These are phyloP conservation scores for Fraxinus ornus DNA, from an alignment of 305 asterid genomes.

Conservation along the genomic window DNA sequence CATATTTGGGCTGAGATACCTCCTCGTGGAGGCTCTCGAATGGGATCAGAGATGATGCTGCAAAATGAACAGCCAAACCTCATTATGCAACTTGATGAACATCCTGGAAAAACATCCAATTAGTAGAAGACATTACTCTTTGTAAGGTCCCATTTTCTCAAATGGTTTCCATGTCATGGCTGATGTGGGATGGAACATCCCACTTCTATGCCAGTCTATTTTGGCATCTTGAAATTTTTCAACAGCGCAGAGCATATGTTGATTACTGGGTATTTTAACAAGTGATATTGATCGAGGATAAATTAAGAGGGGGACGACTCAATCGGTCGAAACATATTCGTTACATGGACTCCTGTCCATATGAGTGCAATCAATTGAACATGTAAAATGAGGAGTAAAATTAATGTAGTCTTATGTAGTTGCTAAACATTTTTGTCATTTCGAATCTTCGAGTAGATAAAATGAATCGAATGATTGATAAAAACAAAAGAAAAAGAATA, in stretches of 20 bases:
- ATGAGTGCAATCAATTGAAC: not conserved
- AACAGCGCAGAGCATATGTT: not conserved
- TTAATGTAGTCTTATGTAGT: not conserved
- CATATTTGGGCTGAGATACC: not conserved
- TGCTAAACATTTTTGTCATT: not conserved
- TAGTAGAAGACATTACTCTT: not conserved
- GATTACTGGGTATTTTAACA: not conserved
- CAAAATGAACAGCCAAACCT: not conserved
- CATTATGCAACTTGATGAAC: not conserved
- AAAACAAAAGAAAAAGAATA: not conserved
- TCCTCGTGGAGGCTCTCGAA: not conserved
- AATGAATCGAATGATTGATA: not conserved
- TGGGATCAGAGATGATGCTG: not conserved
- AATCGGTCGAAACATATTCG: not conserved
- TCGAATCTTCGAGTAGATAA: not conserved
- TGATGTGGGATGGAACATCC: slow-evolving; percentile 23
- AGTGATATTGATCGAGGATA: not conserved
- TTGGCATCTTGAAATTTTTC: slow-evolving; percentile 9
- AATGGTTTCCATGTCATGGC: slow-evolving; percentile 47
- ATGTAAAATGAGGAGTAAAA: not conserved
- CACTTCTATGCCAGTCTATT: not conserved
- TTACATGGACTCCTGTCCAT: not conserved
- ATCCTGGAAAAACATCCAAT: not conserved
- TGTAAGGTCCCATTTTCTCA: not conserved
- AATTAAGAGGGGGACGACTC: not conserved